Percentiles rank a stretch among this genome's conserved stretches.
phyloP scores from a whole-genome alignment of 2,329 filamentous ascomycete species.

The Fusarium sp. region DNA sequence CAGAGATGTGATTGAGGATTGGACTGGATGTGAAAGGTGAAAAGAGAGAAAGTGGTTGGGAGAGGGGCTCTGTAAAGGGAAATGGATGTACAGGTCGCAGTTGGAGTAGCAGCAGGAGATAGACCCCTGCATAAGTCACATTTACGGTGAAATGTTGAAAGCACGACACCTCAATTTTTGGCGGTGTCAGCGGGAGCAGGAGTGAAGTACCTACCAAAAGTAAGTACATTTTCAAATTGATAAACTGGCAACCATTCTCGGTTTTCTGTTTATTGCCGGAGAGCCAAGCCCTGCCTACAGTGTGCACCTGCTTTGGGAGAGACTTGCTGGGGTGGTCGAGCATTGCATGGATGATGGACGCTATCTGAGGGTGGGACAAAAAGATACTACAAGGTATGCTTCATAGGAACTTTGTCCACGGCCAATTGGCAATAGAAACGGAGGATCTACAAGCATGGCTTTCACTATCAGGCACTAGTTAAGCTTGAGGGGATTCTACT shows the following conservation, averaged over 20 bases:
- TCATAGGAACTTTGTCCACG: slow-evolving; percentile 3
- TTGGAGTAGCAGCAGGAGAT: not conserved
- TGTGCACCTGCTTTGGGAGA: not conserved
- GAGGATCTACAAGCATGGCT: slow-evolving; percentile 25
- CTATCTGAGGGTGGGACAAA: slow-evolving; percentile 27
- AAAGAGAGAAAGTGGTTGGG: slow-evolving; percentile 33
- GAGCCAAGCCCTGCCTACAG: slow-evolving; percentile 21
- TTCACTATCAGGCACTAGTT: not conserved
- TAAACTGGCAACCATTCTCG: slow-evolving; percentile 1
- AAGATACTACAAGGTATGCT: slow-evolving; percentile 5
- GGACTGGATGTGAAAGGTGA: slow-evolving; percentile 18
- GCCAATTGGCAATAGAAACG: slow-evolving; percentile 8
- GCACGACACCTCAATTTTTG: slow-evolving; percentile 25
- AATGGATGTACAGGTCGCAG: slow-evolving; percentile 16
- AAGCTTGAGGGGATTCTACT: not conserved
- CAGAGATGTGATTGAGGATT: slow-evolving; percentile 24
- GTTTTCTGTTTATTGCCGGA: slow-evolving; percentile 22
- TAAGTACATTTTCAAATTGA: not conserved
- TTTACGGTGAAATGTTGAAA: not conserved
- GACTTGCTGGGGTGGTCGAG: slow-evolving; percentile 14
- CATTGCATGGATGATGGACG: slow-evolving; percentile 7
- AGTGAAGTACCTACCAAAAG: not conserved
- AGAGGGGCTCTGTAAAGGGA: slow-evolving; percentile 32
- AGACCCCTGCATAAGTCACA: slow-evolving; percentile 27
- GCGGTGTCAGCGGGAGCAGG: slow-evolving; percentile 10